These are phyloP conservation scores for Carex kokanica DNA, from an alignment of 176 grass and related monocot genomes.

Conservation along the genomic window DNA sequence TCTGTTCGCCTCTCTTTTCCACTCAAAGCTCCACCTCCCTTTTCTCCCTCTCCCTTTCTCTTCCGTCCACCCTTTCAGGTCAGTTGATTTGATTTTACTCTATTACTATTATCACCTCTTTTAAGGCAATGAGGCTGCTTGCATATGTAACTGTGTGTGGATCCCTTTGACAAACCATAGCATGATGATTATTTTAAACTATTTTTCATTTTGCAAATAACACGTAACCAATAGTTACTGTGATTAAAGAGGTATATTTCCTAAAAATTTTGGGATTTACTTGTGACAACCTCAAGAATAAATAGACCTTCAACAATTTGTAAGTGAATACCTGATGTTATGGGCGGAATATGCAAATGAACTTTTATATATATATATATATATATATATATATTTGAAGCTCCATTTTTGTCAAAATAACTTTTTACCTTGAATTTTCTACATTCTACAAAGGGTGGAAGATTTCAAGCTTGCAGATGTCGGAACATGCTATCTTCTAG, in stretches of 20 bases:
- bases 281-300: not conserved
- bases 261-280: not conserved
- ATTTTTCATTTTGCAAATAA: not conserved
- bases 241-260: not conserved
- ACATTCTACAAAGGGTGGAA: conserved; percentile 31
- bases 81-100: not conserved
- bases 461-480: conserved; percentile 51
- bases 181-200: not conserved
- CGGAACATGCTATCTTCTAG: conserved; percentile 72
- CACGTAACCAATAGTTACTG: not conserved
- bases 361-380: not conserved
- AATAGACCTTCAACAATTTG: not conserved
- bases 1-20: conserved; percentile 68
- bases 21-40: conserved; percentile 32
- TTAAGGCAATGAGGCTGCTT: not conserved
- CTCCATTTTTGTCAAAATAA: not conserved
- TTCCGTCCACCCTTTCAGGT: conserved; percentile 74
- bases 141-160: not conserved
- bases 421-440: conserved; percentile 19
- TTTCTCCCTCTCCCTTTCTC: conserved; percentile 77
- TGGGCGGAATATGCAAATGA: not conserved
- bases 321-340: not conserved
- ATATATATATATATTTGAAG: not conserved
- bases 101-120: not conserved
- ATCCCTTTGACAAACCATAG: not conserved